Percentiles rank a stretch among this genome's conserved stretches.
Conservation (phyloP, 2,329 filamentous ascomycete species). For the Talaromyces pinophilus region DNA sequence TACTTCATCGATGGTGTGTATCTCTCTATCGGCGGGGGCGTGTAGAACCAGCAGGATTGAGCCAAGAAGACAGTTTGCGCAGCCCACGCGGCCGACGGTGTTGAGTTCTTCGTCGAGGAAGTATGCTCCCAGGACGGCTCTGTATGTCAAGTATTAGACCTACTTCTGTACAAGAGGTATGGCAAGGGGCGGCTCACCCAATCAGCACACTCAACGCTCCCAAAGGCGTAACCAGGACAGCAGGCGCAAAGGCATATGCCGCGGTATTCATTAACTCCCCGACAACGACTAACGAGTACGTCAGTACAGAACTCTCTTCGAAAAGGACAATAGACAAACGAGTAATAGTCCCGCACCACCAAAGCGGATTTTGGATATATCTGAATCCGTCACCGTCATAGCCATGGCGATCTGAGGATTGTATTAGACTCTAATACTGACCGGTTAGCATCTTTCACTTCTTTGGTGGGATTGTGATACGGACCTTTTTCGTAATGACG, state of each 20-base stretch:
- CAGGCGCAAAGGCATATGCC: constrained; percentile 22
- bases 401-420: constrained; percentile 21
- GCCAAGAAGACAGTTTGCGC: constrained; percentile 20
- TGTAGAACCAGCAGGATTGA: constrained; percentile 21
- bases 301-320: neutral
- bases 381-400: constrained; percentile 19
- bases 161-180: neutral
- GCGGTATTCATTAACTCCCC: constrained; percentile 23
- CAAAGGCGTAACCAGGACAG: constrained; percentile 21
- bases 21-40: constrained; percentile 20
- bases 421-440: constrained; percentile 17
- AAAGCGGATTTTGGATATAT: constrained; percentile 21
- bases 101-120: constrained; percentile 21
- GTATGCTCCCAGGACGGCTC: constrained; percentile 21
- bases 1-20: constrained; percentile 17
- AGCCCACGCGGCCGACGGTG: constrained; percentile 20
- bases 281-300: constrained; percentile 10
- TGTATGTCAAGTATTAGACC: neutral
- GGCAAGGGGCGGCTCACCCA: constrained; percentile 3
- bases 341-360: constrained; percentile 23
- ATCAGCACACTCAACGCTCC: constrained; percentile 23
- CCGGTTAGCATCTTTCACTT: neutral
- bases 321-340: constrained; percentile 2
- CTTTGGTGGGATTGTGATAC: neutral
- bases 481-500: constrained; percentile 22